phyloP scores from a whole-genome alignment of 2,329 filamentous ascomycete species.

The Herpotrichia juniperi region DNA sequence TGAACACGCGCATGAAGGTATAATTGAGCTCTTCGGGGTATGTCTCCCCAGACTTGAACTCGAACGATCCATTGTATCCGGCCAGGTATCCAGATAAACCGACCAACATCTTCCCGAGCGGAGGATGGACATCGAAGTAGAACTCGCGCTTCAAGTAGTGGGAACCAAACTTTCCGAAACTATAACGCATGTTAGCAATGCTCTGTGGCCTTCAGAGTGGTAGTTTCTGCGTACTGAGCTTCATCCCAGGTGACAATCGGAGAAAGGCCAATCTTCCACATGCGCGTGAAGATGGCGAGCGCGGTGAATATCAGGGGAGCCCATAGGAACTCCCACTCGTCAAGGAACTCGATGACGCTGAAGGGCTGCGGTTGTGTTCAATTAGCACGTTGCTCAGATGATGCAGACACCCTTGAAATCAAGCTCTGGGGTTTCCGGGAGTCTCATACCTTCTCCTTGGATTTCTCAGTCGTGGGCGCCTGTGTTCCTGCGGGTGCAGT shows the following conservation, averaged over 20 bases:
- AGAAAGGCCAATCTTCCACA: conserved; percentile 72
- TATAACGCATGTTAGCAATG: conserved; percentile 46
- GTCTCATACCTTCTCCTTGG: conserved; percentile 52
- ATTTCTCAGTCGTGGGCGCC: conserved; percentile 51
- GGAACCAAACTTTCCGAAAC: conserved; percentile 96
- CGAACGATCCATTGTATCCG: conserved; percentile 98
- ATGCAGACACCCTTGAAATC: conserved; percentile 3
- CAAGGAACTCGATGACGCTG: conserved; percentile 67
- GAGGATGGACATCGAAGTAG: conserved; percentile 97
- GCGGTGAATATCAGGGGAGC: conserved; percentile 69
- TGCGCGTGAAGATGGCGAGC: conserved; percentile 68
- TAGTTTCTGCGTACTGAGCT: conserved; percentile 64
- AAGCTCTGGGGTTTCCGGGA: conserved; percentile 2
- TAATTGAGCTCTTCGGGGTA: conserved; percentile 96
- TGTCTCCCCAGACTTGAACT: conserved; percentile 97
- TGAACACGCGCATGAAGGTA: conserved; percentile 98
- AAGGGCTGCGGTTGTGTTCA: conserved; percentile 43
- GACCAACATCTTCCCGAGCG: conserved; percentile 97
- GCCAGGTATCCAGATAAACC: conserved; percentile 94
- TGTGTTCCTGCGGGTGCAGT: conserved; percentile 33
- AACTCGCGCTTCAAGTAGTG: conserved; percentile 99
- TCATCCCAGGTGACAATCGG: conserved; percentile 79
- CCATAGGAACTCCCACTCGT: conserved; percentile 66
- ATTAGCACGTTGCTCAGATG: conserved; percentile 21
- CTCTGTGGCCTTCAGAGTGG: conserved; percentile 1